Evolutionary conservation across 1,139 yeast genomes (phyloP), one percentile per base, ranked within the genome.

Genomic region (Arxiozyma slooffiae): DNA sequence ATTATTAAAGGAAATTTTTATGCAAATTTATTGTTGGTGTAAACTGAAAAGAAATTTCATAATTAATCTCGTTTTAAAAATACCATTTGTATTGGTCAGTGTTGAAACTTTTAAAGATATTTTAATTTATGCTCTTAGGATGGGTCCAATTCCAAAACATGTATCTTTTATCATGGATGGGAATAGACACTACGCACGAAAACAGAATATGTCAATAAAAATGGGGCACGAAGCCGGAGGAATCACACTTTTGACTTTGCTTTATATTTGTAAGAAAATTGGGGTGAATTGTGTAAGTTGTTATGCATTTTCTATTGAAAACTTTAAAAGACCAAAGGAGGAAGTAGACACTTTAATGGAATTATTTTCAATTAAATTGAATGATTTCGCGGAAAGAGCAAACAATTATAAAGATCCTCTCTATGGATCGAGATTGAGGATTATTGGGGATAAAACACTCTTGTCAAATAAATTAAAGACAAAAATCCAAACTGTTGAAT

Each of bases 91-190:
- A 2, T 18, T 22, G 5, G 23, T 17, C 5, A 8, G 17, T 18
- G 17, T n/a, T 3, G 24, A 44, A 7, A 11, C 7, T 17, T 24
- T 45, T 11, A 79, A 80, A 56, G 68, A 67, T 48, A 61, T 72
- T 37, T 65, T 81, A 54, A 80, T 84, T 1, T 61, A 68, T 20
- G 71, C 82, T 18, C 69, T 89, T 34, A 74, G 71, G 53, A 78
- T 87, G 0, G 97, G 97, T 0, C 85, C 87, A 0, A 75, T 86
- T 1, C 98, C 98, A 1, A 70, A 74, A 50, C 98, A 94, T 70
- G 80, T 94, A 37, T 96, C 96, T 0, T 81, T 92, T 60, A 88
- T 92, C 52, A 94, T 92, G 98, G 98, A 92, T 67, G 98, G 98
- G 2, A 94, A 92, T 69, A 73, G 98, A 57, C 74, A 97, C 44